Percentiles rank a stretch among this genome's conserved stretches.
These are phyloP conservation scores for Coemansia sp. DNA, from an alignment of 192 early-diverging fungal species.

Conservation along the genomic window DNA sequence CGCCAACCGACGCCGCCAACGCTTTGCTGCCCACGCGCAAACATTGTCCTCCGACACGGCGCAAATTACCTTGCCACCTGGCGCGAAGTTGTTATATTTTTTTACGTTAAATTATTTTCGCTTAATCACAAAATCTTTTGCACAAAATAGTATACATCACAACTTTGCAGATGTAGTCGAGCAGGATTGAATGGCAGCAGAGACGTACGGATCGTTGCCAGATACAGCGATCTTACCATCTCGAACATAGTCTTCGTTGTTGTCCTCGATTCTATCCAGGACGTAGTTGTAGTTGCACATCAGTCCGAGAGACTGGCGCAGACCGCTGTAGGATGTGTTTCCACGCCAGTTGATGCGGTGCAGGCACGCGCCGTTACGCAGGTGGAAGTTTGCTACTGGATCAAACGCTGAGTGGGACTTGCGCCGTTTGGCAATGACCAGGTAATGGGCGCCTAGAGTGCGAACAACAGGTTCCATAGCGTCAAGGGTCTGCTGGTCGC, in stretches of 20 bases:
- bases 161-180: neutral
- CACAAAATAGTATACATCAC: too few species aligned
- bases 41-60: too few species aligned
- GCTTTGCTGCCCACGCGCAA: too few species aligned
- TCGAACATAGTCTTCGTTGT: slow-evolving; percentile 73
- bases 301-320: slow-evolving; percentile 84
- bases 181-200: neutral
- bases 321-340: slow-evolving; percentile 77
- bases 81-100: too few species aligned
- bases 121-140: too few species aligned
- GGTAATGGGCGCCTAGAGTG: slow-evolving; percentile 46
- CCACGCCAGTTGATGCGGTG: slow-evolving; percentile 88
- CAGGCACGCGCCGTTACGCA: slow-evolving; percentile 90
- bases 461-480: slow-evolving; percentile 49
- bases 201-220: slow-evolving; percentile 36
- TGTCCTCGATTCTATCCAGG: slow-evolving; percentile 70
- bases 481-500: slow-evolving; percentile 25
- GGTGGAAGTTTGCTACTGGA: slow-evolving; percentile 95
- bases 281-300: slow-evolving; percentile 96
- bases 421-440: slow-evolving; percentile 37
- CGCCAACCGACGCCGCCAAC: too few species aligned
- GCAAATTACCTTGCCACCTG: too few species aligned
- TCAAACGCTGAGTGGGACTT: slow-evolving; percentile 65
- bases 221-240: slow-evolving; percentile 63
- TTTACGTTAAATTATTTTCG: too few species aligned